These are phyloP conservation scores for Aphanomyces astaci DNA, from an alignment of 352 stramenopile genomes.

Conservation along the genomic window DNA sequence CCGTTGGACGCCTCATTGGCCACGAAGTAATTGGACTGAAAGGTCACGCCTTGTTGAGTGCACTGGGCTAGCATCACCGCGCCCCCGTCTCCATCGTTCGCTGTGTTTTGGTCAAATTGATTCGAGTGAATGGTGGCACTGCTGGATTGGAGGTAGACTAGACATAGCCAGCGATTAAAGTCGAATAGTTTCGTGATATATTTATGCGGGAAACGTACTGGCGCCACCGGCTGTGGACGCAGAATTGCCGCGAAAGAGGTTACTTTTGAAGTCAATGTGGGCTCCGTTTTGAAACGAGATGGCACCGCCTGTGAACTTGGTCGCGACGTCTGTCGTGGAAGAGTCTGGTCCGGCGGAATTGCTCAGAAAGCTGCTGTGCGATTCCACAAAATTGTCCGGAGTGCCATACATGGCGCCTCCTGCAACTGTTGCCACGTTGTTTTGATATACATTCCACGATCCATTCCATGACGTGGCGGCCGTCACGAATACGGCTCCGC, in stretches of 20 bases:
- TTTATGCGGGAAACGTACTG: no score
- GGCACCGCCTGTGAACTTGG: background rate
- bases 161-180: no score
- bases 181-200: no score
- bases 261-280: background rate
- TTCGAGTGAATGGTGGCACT: no score
- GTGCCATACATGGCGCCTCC: slow-evolving; percentile 1
- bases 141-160: no score
- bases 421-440: background rate
- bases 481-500: background rate
- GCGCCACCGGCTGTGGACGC: background rate
- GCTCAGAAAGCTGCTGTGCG: background rate
- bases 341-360: background rate
- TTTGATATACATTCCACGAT: background rate
- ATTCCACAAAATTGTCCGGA: background rate
- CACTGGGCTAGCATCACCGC: no score
- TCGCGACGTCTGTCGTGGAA: background rate
- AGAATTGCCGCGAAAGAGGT: background rate
- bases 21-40: no score
- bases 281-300: background rate
- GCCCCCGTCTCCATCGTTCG: no score
- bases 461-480: background rate
- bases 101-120: no score
- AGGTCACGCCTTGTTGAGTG: no score
- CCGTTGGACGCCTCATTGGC: no score